These are phyloP conservation scores for Gnomoniopsis sp. DNA, from an alignment of 2,329 filamentous ascomycete species.

Conservation along the genomic window DNA sequence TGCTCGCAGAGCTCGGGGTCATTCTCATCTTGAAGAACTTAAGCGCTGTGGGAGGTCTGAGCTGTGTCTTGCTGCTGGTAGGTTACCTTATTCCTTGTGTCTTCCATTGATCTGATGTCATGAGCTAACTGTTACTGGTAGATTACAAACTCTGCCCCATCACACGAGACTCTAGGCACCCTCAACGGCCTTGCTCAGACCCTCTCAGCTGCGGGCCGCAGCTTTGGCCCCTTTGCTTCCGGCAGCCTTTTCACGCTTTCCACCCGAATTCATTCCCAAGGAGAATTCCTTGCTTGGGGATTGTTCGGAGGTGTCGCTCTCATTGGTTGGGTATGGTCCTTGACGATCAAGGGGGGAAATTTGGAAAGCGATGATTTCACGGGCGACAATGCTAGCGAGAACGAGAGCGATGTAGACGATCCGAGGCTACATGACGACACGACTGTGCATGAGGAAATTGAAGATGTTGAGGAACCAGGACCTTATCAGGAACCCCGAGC, in stretches of 20 bases:
- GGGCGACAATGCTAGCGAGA: conserved; percentile 33
- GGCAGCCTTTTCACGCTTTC: conserved; percentile 82
- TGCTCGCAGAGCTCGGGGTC: conserved; percentile 77
- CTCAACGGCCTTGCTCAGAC: conserved; percentile 94
- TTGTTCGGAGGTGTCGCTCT: conserved; percentile 82
- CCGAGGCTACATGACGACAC: background rate
- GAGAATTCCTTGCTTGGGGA: conserved; percentile 82
- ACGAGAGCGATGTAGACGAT: conserved; percentile 21
- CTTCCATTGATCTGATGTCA: background rate
- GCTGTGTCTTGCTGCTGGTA: conserved; percentile 83
- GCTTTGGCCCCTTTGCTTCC: conserved; percentile 82
- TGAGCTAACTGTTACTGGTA: conserved; percentile 31
- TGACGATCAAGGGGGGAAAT: conserved; percentile 66
- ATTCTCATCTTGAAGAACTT: conserved; percentile 87
- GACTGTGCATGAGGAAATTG: background rate
- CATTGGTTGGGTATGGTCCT: conserved; percentile 74
- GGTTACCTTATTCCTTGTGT: conserved; percentile 28
- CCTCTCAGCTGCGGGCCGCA: conserved; percentile 83
- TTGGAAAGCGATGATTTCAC: conserved; percentile 58
- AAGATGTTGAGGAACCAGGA: background rate
- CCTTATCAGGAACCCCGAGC: background rate
- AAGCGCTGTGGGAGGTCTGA: conserved; percentile 82
- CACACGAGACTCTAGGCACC: conserved; percentile 79
- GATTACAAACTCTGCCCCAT: conserved; percentile 92
- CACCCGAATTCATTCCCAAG: conserved; percentile 69